These are phyloP conservation scores for Neolentinus lepideus DNA, from an alignment of 1,284 basidiomycete genomes.

Conservation along the genomic window DNA sequence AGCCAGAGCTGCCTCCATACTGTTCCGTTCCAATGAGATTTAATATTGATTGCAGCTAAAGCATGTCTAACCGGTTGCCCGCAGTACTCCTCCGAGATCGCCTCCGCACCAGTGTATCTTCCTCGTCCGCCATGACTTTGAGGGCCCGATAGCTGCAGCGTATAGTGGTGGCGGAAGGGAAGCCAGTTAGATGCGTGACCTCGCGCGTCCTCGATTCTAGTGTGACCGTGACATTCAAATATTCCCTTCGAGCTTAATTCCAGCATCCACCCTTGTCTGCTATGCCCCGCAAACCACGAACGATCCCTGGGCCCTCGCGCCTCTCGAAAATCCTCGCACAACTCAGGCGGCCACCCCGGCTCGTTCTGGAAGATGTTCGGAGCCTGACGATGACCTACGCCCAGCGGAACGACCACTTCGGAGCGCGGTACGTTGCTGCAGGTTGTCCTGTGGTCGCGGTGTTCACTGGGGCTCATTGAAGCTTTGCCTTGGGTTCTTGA, in stretches of 20 bases:
- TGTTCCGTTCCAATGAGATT: conserved; percentile 19
- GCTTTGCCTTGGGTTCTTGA: background rate
- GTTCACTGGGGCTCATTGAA: background rate
- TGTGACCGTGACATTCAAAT: background rate
- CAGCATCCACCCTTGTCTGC: conserved; percentile 1
- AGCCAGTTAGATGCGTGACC: background rate
- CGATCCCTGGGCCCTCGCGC: conserved; percentile 42
- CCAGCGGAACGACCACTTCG: conserved; percentile 63
- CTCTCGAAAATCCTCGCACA: conserved; percentile 46
- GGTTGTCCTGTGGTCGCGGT: background rate
- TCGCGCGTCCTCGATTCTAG: background rate
- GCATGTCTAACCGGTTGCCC: conserved; percentile 46
- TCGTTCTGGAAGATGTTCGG: conserved; percentile 44
- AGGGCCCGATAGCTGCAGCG: too few relatives aligned
- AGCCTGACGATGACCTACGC: conserved; percentile 52
- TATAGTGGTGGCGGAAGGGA: background rate
- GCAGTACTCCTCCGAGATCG: conserved; percentile 64
- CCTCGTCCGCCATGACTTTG: conserved; percentile 11
- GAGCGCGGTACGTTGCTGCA: conserved; percentile 41
- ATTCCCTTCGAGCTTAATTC: background rate
- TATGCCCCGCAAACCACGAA: conserved; percentile 37
- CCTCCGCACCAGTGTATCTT: conserved; percentile 49
- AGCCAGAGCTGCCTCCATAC: conserved; percentile 69
- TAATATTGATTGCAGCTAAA: background rate
- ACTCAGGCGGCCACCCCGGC: conserved; percentile 47